Base-by-base conservation (phyloP, 257 asterid genomes). In the Cynanchum wilfordii region DNA sequence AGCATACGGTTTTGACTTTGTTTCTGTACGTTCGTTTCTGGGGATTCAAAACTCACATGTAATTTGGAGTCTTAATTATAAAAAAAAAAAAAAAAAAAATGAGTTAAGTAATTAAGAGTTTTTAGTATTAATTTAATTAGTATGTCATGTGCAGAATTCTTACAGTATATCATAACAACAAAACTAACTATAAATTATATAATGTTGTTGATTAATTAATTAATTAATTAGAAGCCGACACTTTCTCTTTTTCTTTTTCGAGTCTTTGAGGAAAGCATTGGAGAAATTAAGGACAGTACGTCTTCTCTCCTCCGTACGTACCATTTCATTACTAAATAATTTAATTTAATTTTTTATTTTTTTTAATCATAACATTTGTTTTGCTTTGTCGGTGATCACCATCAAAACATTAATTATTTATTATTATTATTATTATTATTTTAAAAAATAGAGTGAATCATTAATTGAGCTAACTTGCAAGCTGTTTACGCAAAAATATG, bases 331-430 rank as follows among this genome's bases (percentile, higher is more conserved):
- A 24, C 22, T 3, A 16, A 50, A 19, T 33, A 3, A 1, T 2
- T 30, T 30, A 1, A 1, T 30, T 30, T 30, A 30, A 30, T 30
- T 30, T 30, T 30, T 33, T 2, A n/a, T n/a, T 33, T 33, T 33
- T 33, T 1, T 33, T 1, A 15, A 51, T 49, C 3, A 10, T 62
- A 6, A 5, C 40, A n/a, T 2, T 16, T 30, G 17, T 3, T 3
- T 57, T 57, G 68, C 47, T 30, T 62, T 62, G 68, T 62, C 68
- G 47, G 68, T 62, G 68, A 62, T 51, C 56, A 51, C 15, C 45
- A 30, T 33, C 25, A 33, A 30, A 62, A 62, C 24, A 30, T 30
- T 57, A n/a, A 30, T 33, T 33, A 33, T n/a, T n/a, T n/a, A n/a
- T n/a, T n/a, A n/a, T n/a, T n/a, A n/a, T n/a, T n/a, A n/a, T n/a